Evolutionary conservation across 257 asterid species (phyloP), one percentile per base, ranked within the genome.

Genomic region (Sherardia arvensis): DNA sequence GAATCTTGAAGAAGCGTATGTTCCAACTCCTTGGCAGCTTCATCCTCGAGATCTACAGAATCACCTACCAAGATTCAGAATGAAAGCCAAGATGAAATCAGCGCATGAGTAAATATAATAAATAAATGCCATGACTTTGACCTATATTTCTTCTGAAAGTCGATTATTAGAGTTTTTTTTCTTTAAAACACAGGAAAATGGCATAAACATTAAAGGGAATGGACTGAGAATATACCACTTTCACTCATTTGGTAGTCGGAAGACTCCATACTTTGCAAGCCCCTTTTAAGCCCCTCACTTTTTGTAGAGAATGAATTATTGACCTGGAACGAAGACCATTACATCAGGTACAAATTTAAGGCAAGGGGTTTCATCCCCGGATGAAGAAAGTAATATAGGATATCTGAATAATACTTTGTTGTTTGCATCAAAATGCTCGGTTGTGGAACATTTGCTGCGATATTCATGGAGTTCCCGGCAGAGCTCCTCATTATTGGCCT

Each of bases 241-340:
- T 87, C 97, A 69, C 85, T 93, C 96, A 90, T 90, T 77, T 82
- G 95, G 80, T 83, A 93, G 74, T 90, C 99, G 70, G 87, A 84
- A 4, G 95, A 83, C 71, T 93, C 99, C 79, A 87, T 84, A 64
- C 89, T 87, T 56, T 86, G 99, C 84, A 87, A 74, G 53, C 96
- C 95, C 80, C 97, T 75, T 77, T 93, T 93, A 55, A 84, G 84
- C 40, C 92, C 95, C 77, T 93, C 97, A 57, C 83, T 77, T 76
- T 86, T 93, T 68, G 76, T 64, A 27, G 86, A 51, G 73, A 67
- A 85, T 67, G 66, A 76, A 56, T 82, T 75, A 53, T 68, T 69
- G 67, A 71, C 84, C 99, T 93, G 82, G 71, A 81, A 76, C 67
- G 28, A 14, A 40, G 33, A 23, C 43, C 60, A n/a, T 29, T 15